These are phyloP conservation scores for Globisporangium middletonii DNA, from an alignment of 352 stramenopile genomes.

Conservation along the genomic window DNA sequence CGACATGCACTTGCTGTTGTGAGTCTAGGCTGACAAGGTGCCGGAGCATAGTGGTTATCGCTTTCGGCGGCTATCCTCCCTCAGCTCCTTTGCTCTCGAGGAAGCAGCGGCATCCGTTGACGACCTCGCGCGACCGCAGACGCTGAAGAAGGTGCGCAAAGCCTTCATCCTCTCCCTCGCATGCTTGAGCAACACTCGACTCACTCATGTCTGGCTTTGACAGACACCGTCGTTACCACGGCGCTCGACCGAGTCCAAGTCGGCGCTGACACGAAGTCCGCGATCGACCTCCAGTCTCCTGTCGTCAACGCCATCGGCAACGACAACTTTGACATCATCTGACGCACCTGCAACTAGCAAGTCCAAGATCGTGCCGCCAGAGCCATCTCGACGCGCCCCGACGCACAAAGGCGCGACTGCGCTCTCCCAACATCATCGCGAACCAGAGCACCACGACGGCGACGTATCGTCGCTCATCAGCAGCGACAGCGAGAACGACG, in stretches of 20 bases:
- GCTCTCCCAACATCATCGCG: slow-evolving; percentile 1
- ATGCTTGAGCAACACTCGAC: background rate
- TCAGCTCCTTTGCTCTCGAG: background rate
- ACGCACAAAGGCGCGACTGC: slow-evolving; percentile 1
- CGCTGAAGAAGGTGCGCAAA: slow-evolving; percentile 18
- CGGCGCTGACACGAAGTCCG: slow-evolving; percentile 19
- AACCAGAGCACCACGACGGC: slow-evolving; percentile 26
- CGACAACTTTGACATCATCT: background rate
- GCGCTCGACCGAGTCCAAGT: slow-evolving; percentile 17
- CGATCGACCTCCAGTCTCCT: slow-evolving; percentile 11
- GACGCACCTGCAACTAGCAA: background rate
- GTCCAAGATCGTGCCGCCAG: background rate
- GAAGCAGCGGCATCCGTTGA: slow-evolving; percentile 17
- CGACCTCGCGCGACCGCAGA: slow-evolving; percentile 31
- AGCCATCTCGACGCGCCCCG: background rate
- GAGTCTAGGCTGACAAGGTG: slow-evolving; percentile 24
- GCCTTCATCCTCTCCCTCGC: background rate
- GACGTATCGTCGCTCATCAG: slow-evolving; percentile 75
- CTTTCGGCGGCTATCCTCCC: slow-evolving; percentile 1
- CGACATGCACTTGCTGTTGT: background rate
- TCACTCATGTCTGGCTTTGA: slow-evolving; percentile 1
- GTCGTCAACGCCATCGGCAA: slow-evolving; percentile 3
- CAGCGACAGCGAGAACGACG: slow-evolving; percentile 71
- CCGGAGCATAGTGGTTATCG: background rate
- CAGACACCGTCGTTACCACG: slow-evolving; percentile 3